Conservation (phyloP, 306 rosid genomes). For the Castanea crenata region DNA sequence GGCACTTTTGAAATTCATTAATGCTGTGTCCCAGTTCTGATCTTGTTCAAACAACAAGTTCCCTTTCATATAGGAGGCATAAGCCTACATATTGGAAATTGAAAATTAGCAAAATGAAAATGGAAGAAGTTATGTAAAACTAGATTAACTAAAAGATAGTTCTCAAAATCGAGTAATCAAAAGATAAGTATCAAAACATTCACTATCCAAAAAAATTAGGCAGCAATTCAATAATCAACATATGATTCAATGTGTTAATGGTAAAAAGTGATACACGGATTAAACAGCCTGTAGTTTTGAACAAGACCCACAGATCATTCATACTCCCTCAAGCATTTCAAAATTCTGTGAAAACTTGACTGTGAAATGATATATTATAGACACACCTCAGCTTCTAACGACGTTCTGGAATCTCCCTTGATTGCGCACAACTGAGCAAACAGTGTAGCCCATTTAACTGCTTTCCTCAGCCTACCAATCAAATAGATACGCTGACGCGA, state of each 20-base stretch:
- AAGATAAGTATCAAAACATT: too few species aligned
- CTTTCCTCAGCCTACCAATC: slow-evolving; percentile 97
- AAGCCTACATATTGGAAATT: too few species aligned
- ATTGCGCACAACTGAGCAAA: slow-evolving; percentile 81
- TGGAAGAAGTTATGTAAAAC: too few species aligned
- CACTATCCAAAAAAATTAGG: neutral
- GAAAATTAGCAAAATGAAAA: too few species aligned
- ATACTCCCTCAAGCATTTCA: too few species aligned
- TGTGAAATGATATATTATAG: slow-evolving; percentile 8
- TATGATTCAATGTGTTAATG: neutral
- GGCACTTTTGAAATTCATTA: slow-evolving; percentile 90
- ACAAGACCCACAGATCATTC: neutral
- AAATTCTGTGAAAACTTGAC: neutral
- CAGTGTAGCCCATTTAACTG: slow-evolving; percentile 87
- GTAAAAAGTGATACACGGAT: neutral
- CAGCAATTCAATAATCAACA: neutral
- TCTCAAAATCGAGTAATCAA: too few species aligned
- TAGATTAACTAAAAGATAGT: too few species aligned
- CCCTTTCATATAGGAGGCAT: too few species aligned
- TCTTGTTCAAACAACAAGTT: slow-evolving; percentile 59
- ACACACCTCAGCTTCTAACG: slow-evolving; percentile 96
- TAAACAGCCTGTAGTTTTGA: neutral
- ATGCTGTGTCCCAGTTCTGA: slow-evolving; percentile 87
- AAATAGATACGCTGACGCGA: slow-evolving; percentile 81
- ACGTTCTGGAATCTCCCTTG: slow-evolving; percentile 95